phyloP scores from a whole-genome alignment of 2,329 filamentous ascomycete species.

The Blastomyces gilchristii region DNA sequence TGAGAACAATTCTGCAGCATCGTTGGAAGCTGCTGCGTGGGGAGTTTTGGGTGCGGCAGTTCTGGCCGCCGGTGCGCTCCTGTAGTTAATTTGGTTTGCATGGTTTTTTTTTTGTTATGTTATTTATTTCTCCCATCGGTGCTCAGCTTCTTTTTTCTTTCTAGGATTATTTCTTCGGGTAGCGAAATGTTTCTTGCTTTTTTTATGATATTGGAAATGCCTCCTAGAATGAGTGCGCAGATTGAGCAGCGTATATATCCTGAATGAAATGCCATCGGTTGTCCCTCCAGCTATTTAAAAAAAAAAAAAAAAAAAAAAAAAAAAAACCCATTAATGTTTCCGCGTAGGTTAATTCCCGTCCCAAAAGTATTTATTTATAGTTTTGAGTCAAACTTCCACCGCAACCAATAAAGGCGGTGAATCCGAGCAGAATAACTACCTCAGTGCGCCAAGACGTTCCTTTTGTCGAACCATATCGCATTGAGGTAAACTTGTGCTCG shows the following conservation, averaged over 20 bases:
- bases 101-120: neutral
- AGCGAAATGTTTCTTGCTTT: neutral
- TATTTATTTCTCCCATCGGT: neutral
- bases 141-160: neutral
- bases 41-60: constrained; percentile 28
- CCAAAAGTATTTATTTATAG: neutral
- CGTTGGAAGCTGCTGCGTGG: constrained; percentile 29
- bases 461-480: too few relatives aligned
- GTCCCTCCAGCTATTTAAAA: too few relatives aligned
- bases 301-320: too few relatives aligned
- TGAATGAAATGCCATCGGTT: neutral
- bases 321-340: neutral
- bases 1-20: constrained; percentile 19
- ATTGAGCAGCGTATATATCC: neutral
- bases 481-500: neutral
- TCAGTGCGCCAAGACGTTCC: too few relatives aligned
- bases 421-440: neutral
- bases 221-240: neutral
- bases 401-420: neutral
- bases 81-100: constrained; percentile 13
- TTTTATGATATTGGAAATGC: neutral
- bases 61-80: constrained; percentile 24
- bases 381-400: neutral
- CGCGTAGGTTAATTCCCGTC: too few relatives aligned
- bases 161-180: too few relatives aligned